phyloP scores from a whole-genome alignment of 2,329 filamentous ascomycete species.

The Tolypocladium amazonense region DNA sequence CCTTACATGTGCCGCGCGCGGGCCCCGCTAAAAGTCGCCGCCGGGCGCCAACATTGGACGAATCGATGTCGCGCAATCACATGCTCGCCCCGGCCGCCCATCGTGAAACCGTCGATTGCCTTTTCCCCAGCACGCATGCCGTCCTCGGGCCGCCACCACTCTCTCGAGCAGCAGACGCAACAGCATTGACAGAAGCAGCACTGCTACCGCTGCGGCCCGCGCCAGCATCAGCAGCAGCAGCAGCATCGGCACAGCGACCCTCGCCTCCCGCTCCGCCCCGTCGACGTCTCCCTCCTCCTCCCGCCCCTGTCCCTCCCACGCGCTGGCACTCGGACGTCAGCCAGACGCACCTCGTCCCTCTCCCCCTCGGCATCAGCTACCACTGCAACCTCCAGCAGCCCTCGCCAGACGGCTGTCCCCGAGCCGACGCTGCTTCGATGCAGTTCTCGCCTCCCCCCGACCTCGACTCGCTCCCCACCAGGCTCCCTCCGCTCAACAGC shows the following conservation, averaged over 20 bases:
- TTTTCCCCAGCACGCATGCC: not conserved
- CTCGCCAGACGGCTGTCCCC: not conserved
- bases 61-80: constrained; percentile 9
- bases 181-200: not conserved
- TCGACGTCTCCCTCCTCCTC: not conserved
- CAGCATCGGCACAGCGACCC: not conserved
- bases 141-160: not conserved
- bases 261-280: not conserved
- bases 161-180: not conserved
- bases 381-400: not conserved
- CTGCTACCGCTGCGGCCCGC: constrained; percentile 1
- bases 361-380: constrained; percentile 1
- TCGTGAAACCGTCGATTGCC: constrained; percentile 1
- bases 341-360: not conserved
- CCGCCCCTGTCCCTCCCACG: constrained; percentile 11
- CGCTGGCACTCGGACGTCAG: not conserved
- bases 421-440: constrained; percentile 9
- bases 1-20: not conserved
- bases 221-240: constrained; percentile 1
- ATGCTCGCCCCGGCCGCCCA: constrained; percentile 10
- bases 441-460: constrained; percentile 10
- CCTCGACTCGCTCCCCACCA: constrained; percentile 16
- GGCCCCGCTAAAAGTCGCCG: not conserved
- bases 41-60: not conserved
- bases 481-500: constrained; percentile 13